Conservation (phyloP, 768 basidiomycete genomes). For the Trametes maxima region DNA sequence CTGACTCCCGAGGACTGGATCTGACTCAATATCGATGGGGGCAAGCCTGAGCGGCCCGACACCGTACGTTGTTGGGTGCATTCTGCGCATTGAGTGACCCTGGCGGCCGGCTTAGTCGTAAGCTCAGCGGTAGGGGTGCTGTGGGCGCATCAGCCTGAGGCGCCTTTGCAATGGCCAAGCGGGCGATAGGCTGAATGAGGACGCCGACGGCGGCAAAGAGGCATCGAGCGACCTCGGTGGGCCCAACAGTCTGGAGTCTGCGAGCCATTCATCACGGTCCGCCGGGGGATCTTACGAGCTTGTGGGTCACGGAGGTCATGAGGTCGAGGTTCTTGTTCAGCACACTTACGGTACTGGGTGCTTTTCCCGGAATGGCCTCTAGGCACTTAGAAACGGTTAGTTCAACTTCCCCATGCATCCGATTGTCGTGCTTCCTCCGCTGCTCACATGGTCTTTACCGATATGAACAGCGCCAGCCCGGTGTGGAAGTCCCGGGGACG, state of each 20-base stretch:
- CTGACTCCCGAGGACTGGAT: neutral
- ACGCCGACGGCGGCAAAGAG: no score
- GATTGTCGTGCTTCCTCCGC: slow-evolving; percentile 1
- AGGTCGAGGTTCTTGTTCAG: neutral
- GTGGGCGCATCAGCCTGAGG: neutral
- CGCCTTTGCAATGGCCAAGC: no score
- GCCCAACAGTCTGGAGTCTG: no score
- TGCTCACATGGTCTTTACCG: slow-evolving; percentile 8
- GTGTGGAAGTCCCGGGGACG: neutral
- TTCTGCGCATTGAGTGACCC: neutral
- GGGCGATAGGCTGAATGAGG: no score
- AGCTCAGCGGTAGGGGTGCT: neutral
- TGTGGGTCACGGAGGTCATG: slow-evolving; percentile 1
- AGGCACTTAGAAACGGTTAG: neutral
- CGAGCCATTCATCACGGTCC: no score
- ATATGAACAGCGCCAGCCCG: neutral
- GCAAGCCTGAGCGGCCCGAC: slow-evolving; percentile 7
- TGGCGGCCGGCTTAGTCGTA: neutral
- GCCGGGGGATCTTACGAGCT: neutral
- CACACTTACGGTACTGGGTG: neutral
- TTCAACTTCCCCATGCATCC: neutral
- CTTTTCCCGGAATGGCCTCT: neutral
- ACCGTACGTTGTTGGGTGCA: neutral
- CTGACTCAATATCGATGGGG: slow-evolving; percentile 12
- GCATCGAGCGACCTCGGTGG: no score